Percentiles rank a stretch among this genome's conserved stretches.
These are phyloP conservation scores for Colletotrichum neosansevieriae DNA, from an alignment of 2,329 filamentous ascomycete species.

Conservation along the genomic window DNA sequence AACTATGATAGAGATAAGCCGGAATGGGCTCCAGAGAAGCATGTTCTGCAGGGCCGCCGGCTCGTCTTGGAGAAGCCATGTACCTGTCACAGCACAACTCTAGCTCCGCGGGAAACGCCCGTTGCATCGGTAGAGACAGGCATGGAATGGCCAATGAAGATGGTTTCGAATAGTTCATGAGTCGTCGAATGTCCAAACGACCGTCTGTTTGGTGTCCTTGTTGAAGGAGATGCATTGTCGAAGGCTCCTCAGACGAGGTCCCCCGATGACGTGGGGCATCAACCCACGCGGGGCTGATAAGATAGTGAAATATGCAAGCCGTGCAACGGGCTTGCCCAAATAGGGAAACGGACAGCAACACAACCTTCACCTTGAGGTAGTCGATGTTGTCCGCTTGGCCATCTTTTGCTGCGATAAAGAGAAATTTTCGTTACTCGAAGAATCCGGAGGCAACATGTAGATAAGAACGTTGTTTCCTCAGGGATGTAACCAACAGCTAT, in stretches of 20 bases:
- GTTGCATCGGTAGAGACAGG: background rate
- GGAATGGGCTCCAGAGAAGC: slow-evolving; percentile 36
- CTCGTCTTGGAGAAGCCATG: slow-evolving; percentile 19
- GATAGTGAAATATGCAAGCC: slow-evolving; percentile 39
- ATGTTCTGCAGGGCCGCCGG: slow-evolving; percentile 34
- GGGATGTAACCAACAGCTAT: background rate
- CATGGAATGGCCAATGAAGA: slow-evolving; percentile 8
- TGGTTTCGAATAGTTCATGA: slow-evolving; percentile 10
- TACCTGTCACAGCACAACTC: slow-evolving; percentile 21
- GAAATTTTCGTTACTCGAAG: background rate
- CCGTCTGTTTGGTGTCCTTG: background rate
- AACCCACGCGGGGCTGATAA: slow-evolving; percentile 38
- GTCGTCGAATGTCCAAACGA: slow-evolving; percentile 13
- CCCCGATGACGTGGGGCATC: slow-evolving; percentile 35
- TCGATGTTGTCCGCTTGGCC: slow-evolving; percentile 12
- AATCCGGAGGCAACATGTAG: background rate
- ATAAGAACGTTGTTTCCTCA: slow-evolving; percentile 13
- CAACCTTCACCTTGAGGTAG: slow-evolving; percentile 31
- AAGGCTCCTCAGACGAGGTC: slow-evolving; percentile 13
- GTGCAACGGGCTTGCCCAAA: slow-evolving; percentile 38
- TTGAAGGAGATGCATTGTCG: slow-evolving; percentile 23
- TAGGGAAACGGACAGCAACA: slow-evolving; percentile 39
- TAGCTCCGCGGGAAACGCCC: slow-evolving; percentile 31
- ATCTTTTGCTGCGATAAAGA: slow-evolving; percentile 6
- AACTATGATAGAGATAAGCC: slow-evolving; percentile 40